A percentile compares a stretch with the other conserved stretches of the same genome.
phyloP scores from a whole-genome alignment of 768 basidiomycete genomes.

The Xerocomellus intermedius region DNA sequence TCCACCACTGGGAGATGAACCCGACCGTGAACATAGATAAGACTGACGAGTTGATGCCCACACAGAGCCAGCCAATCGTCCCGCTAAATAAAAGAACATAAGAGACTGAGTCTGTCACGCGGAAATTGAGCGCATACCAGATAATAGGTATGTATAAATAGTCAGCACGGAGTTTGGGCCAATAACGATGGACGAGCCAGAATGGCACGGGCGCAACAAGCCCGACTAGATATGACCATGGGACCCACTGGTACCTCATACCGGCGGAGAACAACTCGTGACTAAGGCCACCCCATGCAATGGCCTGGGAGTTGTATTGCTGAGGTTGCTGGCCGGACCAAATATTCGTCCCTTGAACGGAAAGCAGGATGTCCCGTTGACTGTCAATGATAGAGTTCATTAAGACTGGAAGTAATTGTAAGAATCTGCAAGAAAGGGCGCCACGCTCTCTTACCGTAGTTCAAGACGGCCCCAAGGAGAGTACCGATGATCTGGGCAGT shows the following conservation, averaged over 20 bases:
- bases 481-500: constrained; percentile 56
- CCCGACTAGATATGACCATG: constrained; percentile 35
- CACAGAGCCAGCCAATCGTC: constrained; percentile 16
- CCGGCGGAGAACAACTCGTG: constrained; percentile 34
- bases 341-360: constrained; percentile 49
- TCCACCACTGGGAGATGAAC: constrained; percentile 39
- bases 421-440: not conserved
- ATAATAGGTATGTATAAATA: constrained; percentile 32
- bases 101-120: not conserved
- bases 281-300: constrained; percentile 41
- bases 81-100: constrained; percentile 10
- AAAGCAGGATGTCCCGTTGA: constrained; percentile 50
- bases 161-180: constrained; percentile 31
- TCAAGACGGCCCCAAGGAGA: constrained; percentile 49
- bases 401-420: constrained; percentile 41
- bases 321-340: constrained; percentile 34
- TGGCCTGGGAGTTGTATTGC: constrained; percentile 33
- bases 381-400: constrained; percentile 58
- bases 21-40: constrained; percentile 20
- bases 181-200: constrained; percentile 38
- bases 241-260: constrained; percentile 39
- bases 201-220: constrained; percentile 39
- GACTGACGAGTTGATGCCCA: constrained; percentile 30
- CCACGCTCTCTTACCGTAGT: constrained; percentile 36
- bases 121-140: constrained; percentile 16